Base-by-base conservation (phyloP, 1,284 basidiomycete species). In the Xerocomus amazonicus region DNA sequence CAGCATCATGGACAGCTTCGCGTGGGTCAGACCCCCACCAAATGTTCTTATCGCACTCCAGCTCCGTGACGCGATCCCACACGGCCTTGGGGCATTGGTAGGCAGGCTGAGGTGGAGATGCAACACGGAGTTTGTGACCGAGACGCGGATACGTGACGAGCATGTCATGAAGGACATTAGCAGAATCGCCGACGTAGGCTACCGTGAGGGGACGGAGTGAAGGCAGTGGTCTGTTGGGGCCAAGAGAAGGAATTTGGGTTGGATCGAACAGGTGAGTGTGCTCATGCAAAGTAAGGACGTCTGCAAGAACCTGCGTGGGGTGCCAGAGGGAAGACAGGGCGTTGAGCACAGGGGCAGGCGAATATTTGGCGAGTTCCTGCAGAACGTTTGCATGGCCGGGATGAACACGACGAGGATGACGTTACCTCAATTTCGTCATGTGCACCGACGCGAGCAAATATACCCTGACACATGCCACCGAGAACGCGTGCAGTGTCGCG, bases 121-220 rank as follows among this genome's bases (percentile, higher is more conserved):
- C 97, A 28, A 99, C 78, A 47, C 88, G 84, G 38, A 99, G 69
- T 49, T 84, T 73, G 71, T 96, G 92, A 1, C 97, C 97, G 2
- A 99, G 71, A 35, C 97, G 84, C 33, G 96, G 96, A 63, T 90
- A 90, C 7, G 92, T 84, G 48, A 97, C 96, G 33, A 98, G 83
- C 88, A 99, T 95, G 69, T 99, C 96, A 70, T 98, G 93, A 51
- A 97, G 77, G 47, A 99, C 93, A 67, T 99, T 99, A 55, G 95
- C 92, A 31, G 88, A 88, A 73, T 99, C 97, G 7, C 96, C 97
- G 46, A 99, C 83, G 72, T 95, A 99, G 4, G 95, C 88, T 40
- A 97, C 73, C 5, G 92, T 97, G 53, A 97, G 76, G 1, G 85
- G 80, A 0, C 73, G 78, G 16, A 90, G 71, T 2, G 67, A 59